Percentiles rank a stretch among this genome's conserved stretches.
Conservation (phyloP, 192 early-diverging fungal genomes). For the Globomyces pollinis-pini region DNA sequence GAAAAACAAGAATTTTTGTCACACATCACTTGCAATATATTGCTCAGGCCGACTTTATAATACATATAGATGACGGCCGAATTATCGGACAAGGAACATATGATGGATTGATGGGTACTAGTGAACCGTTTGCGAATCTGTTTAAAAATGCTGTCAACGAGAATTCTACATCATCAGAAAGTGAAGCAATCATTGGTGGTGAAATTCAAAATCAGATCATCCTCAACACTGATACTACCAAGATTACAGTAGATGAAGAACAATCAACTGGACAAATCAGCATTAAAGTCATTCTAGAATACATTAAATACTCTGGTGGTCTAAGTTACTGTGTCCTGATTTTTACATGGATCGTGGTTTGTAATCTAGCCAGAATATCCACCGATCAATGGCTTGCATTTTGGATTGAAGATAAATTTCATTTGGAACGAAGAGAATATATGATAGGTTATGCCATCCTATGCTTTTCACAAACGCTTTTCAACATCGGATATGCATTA, state of each 20-base stretch:
- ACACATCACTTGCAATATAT: constrained; percentile 68
- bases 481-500: constrained; percentile 22
- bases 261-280: constrained; percentile 71
- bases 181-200: too few species aligned
- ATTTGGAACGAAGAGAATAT: constrained; percentile 14
- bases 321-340: constrained; percentile 29
- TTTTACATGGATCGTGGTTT: constrained; percentile 18
- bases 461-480: constrained; percentile 22
- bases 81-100: constrained; percentile 55
- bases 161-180: constrained; percentile 23
- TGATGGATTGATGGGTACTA: constrained; percentile 37
- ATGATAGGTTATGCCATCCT: constrained; percentile 21
- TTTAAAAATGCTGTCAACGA: constrained; percentile 33
- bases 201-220: not conserved
- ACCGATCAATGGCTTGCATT: constrained; percentile 29
- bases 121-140: constrained; percentile 50
- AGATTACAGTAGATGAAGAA: constrained; percentile 78
- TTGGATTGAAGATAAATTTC: constrained; percentile 14
- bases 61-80: constrained; percentile 58
- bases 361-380: constrained; percentile 37
- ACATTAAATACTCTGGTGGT: constrained; percentile 61
- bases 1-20: constrained; percentile 71
- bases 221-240: constrained; percentile 30
- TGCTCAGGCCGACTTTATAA: constrained; percentile 55
- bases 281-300: constrained; percentile 64